Evolutionary conservation across 257 asterid species (phyloP), one percentile per base, ranked within the genome.

Genomic region (Nicotiana noctiflora): DNA sequence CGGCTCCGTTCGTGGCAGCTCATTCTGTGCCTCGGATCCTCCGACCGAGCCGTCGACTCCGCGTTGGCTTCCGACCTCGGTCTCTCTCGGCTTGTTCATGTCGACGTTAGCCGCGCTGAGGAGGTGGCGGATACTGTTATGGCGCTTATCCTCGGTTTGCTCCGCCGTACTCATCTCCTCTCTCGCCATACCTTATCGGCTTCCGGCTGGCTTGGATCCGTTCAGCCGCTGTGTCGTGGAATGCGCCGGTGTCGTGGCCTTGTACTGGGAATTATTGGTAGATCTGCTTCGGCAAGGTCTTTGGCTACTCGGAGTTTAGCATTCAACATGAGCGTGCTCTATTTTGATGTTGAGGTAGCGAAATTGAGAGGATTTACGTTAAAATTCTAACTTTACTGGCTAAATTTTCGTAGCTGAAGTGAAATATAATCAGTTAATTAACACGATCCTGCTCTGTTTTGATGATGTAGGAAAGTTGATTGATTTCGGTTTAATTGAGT

Each of bases 141-240:
- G 99, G 99, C 98, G 77, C 90, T 96, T 29, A 81, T 96, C 52
- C 86, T 96, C 34, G 99, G 99, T 83, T 82, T 96, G 51, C 89
- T 96, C 15, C 90, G 98, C 75, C 93, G 99, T 27, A 96, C 99
- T 79, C 99, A 96, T 84, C 88, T 96, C 85, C 96, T 96, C 57
- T 96, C 98, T 8, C 88, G 96, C 31, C 98, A 91, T 80, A 89
- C 97, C 2, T 88, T 91, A 57, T 94, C 99, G 61, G 97, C 98
- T 61, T 94, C 99, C 18, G 98, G 99, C 13, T 96, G 99, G 99
- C 93, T 96, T 46, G 99, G 99, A 66, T 91, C 98, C 1, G 93
- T 96, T 81, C 99, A 96, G 97, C 99, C 98, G 66, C 94, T 94
- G 49, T 96, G 99, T 85, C 96, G 99, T 19, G 99, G 99, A 78